Conservation (phyloP, 1,284 basidiomycete genomes). For the Ganoderma meredithae region DNA sequence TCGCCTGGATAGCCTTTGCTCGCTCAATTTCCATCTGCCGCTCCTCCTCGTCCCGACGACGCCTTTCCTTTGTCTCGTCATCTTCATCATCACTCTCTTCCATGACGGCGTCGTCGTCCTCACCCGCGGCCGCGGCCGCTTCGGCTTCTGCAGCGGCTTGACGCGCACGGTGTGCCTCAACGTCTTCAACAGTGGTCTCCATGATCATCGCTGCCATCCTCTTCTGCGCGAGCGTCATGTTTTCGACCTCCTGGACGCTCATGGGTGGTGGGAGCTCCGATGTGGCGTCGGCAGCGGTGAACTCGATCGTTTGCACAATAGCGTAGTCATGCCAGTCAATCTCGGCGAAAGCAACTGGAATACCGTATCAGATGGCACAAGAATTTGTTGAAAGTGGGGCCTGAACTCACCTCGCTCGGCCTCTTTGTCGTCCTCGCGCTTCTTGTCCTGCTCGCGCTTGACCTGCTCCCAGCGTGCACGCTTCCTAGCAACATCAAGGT, state of each 20-base stretch:
- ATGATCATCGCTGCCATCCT: constrained; percentile 98
- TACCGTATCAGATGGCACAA: constrained; percentile 20
- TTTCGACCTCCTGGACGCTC: constrained; percentile 93
- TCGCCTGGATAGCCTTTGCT: constrained; percentile 81
- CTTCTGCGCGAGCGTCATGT: constrained; percentile 97
- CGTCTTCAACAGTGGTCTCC: constrained; percentile 89
- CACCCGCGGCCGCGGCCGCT: constrained; percentile 74
- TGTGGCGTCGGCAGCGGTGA: constrained; percentile 90
- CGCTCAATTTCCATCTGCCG: constrained; percentile 78
- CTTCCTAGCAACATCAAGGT: constrained; percentile 79
- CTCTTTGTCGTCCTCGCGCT: constrained; percentile 89
- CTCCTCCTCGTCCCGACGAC: constrained; percentile 79
- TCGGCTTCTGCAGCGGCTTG: constrained; percentile 84
- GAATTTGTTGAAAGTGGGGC: constrained; percentile 15
- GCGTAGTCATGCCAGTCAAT: constrained; percentile 99
- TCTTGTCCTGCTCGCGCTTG: constrained; percentile 86
- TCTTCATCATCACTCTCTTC: constrained; percentile 83
- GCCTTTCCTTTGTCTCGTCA: constrained; percentile 68
- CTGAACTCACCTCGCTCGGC: constrained; percentile 76
- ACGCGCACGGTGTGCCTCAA: constrained; percentile 80
- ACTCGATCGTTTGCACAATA: constrained; percentile 98
- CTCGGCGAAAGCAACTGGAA: constrained; percentile 86
- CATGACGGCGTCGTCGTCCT: constrained; percentile 73
- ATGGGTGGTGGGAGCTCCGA: constrained; percentile 96
- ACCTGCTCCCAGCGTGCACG: constrained; percentile 91